phyloP scores from a whole-genome alignment of 78 protist species.

The Bigelowiella natans region DNA sequence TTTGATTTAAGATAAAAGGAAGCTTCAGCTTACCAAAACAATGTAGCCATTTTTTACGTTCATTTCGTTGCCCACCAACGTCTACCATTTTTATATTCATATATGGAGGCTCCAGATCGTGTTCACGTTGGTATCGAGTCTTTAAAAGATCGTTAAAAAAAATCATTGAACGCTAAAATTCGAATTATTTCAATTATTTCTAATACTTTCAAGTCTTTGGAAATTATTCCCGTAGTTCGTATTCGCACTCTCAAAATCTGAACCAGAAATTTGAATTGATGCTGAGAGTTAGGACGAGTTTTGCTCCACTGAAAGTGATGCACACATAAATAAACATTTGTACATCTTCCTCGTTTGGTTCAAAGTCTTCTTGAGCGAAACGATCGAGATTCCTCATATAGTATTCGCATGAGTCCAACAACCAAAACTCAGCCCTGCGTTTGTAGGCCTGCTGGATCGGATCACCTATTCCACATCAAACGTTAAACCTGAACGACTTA shows the following conservation, averaged over 20 bases:
- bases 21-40: slow-evolving; percentile 55
- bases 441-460: not conserved
- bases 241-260: slow-evolving; percentile 51
- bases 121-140: not conserved
- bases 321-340: too few relatives aligned
- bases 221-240: slow-evolving; percentile 75
- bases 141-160: not conserved
- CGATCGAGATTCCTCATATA: not conserved
- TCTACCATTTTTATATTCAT: slow-evolving; percentile 50
- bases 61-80: slow-evolving; percentile 86
- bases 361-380: not conserved
- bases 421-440: not conserved
- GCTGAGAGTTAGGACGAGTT: not conserved
- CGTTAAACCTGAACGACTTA: not conserved
- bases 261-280: not conserved
- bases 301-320: too few relatives aligned
- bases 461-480: not conserved
- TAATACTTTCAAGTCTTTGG: not conserved
- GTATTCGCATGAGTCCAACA: not conserved
- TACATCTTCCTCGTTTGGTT: not conserved
- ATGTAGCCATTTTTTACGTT: slow-evolving; percentile 88
- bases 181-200: not conserved
- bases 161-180: not conserved
- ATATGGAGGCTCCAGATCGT: not conserved
- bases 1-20: too few relatives aligned